Conservation (phyloP, 108 stramenopile species). For the Ochromonas danica region DNA sequence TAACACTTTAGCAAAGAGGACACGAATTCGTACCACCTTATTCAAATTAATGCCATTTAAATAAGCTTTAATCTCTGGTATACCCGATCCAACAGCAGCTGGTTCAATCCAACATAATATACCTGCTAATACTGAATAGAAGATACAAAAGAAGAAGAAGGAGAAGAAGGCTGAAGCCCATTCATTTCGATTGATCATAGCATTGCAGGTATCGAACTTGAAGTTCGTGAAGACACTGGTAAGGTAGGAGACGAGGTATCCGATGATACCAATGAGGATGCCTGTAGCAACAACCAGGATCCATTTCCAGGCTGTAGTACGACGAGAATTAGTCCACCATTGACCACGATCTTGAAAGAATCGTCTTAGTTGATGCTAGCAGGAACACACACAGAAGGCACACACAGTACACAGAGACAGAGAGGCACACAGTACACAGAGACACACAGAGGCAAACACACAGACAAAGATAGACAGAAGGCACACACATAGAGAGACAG, state of each 20-base stretch:
- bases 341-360: constrained; percentile 36
- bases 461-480: no score
- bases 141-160: constrained; percentile 11
- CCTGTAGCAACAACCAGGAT: constrained; percentile 19
- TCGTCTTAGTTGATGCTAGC: constrained; percentile 33
- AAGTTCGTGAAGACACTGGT: not conserved
- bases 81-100: constrained; percentile 86
- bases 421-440: no score
- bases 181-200: not conserved
- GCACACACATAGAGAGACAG: no score
- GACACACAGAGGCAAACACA: no score
- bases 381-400: not conserved
- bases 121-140: constrained; percentile 21
- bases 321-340: constrained; percentile 29
- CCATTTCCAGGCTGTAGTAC: constrained; percentile 33
- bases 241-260: not conserved
- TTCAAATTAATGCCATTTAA: constrained; percentile 90
- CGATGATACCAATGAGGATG: constrained; percentile 24
- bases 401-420: not conserved
- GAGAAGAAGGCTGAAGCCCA: constrained; percentile 21
- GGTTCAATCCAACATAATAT: constrained; percentile 67
- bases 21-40: constrained; percentile 9
- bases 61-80: constrained; percentile 95
- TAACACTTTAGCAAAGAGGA: constrained; percentile 29
- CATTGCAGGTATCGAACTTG: constrained; percentile 7